Evolutionary conservation across 2,329 filamentous ascomycete species (phyloP).

Genomic region (Fusarium liriodendri): DNA sequence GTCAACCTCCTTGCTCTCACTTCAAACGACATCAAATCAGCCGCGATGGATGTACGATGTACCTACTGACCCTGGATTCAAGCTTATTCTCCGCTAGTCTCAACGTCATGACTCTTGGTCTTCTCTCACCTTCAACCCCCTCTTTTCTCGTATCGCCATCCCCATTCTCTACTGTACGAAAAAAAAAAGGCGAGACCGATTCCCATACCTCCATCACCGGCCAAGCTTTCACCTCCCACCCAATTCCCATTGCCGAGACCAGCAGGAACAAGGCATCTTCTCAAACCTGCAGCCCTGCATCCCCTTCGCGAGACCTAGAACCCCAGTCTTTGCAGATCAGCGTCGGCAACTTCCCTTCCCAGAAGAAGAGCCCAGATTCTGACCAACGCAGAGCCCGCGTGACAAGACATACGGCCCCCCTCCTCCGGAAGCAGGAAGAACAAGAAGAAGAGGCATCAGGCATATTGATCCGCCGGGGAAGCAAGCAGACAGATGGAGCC

Average conservation of each 20-base stretch:
- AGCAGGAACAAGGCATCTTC: background rate
- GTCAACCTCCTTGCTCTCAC: constrained; percentile 26
- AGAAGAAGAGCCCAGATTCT: background rate
- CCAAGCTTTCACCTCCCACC: background rate
- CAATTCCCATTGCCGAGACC: background rate
- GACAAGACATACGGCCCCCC: background rate
- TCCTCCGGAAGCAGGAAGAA: background rate
- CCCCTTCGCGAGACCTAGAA: constrained; percentile 3
- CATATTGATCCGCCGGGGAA: background rate
- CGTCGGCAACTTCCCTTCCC: constrained; percentile 30
- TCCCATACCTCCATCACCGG: background rate
- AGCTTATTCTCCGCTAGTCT: constrained; percentile 28
- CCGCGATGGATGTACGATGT: background rate
- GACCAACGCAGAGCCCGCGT: constrained; percentile 8
- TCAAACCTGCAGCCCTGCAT: constrained; percentile 11
- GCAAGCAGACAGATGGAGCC: background rate
- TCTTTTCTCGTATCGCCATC: constrained; percentile 7
- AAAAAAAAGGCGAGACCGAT: too few relatives aligned
- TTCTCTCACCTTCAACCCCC: constrained; percentile 3
- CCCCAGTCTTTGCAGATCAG: background rate
- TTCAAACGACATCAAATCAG: constrained; percentile 18
- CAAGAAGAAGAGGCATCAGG: background rate
- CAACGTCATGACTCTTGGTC: constrained; percentile 32
- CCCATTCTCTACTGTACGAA: too few relatives aligned
- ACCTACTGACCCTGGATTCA: constrained; percentile 18